phyloP scores from a whole-genome alignment of 352 stramenopile species.

The Pythium aristosporum region DNA sequence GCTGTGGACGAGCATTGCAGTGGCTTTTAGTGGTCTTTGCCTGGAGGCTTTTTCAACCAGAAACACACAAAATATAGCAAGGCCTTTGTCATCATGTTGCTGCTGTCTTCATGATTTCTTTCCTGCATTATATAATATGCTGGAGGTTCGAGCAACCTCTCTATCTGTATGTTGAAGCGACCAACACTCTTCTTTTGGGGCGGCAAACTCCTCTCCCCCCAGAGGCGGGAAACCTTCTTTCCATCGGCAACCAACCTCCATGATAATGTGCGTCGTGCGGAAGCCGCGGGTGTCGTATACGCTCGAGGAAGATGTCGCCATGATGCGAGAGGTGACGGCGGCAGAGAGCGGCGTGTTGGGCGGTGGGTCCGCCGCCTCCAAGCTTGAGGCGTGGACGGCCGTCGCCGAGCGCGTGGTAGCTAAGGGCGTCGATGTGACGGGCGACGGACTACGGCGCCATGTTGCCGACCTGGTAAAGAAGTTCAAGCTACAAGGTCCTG shows the following conservation, averaged over 20 bases:
- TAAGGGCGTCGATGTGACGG: not conserved
- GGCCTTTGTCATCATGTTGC: not conserved
- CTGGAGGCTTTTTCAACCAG: too few species aligned
- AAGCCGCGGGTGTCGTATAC: slow-evolving; percentile 17
- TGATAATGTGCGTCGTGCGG: not conserved
- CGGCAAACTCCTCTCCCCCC: not conserved
- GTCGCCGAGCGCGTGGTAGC: not conserved
- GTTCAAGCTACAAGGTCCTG: not conserved
- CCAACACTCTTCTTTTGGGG: not conserved
- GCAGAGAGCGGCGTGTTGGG: not conserved
- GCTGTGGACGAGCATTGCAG: too few species aligned
- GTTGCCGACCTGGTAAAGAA: slow-evolving; percentile 17
- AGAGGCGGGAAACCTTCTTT: not conserved
- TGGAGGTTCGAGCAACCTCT: not conserved
- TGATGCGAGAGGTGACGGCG: slow-evolving; percentile 1
- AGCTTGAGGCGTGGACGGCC: slow-evolving; percentile 6
- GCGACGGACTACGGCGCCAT: slow-evolving; percentile 10
- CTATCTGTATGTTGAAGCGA: slow-evolving; percentile 12
- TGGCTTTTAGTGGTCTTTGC: too few species aligned
- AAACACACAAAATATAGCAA: not conserved
- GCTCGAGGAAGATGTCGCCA: not conserved
- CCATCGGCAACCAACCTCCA: not conserved
- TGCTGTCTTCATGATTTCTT: too few species aligned
- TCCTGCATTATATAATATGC: not conserved
- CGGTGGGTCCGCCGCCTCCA: slow-evolving; percentile 1